These are phyloP conservation scores for Agrostemma githago DNA, from an alignment of 148 eudicot species.

Conservation along the genomic window DNA sequence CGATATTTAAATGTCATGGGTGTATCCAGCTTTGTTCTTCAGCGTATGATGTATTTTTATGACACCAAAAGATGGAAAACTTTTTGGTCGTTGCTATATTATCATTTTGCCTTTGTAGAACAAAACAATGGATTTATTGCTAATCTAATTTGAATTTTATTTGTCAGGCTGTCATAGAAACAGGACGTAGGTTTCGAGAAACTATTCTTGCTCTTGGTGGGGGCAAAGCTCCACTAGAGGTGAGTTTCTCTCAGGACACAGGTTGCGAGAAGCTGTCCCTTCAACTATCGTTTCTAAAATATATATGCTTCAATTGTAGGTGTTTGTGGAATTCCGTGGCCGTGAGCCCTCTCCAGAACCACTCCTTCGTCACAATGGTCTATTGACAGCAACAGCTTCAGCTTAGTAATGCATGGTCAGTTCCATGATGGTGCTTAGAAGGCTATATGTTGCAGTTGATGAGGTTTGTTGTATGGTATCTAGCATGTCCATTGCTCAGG, in stretches of 20 bases:
- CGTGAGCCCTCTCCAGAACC: conserved; percentile 97
- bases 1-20: not conserved
- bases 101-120: not conserved
- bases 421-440: not conserved
- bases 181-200: conserved; percentile 87
- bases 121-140: not conserved
- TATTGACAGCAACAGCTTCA: conserved; percentile 41
- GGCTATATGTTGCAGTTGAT: not conserved
- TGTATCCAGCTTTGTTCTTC: not conserved
- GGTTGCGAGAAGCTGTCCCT: not conserved
- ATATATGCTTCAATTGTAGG: conserved; percentile 36
- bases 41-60: not conserved
- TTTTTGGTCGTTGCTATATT: not conserved
- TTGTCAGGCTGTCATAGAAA: conserved; percentile 75
- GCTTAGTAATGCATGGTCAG: conserved; percentile 13
- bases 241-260: conserved; percentile 20
- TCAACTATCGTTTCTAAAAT: not conserved
- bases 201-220: conserved; percentile 98
- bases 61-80: not conserved
- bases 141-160: conserved; percentile 3
- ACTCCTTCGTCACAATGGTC: conserved; percentile 91
- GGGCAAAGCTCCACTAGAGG: conserved; percentile 89
- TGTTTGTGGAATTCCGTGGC: conserved; percentile 89
- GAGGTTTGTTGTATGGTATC: conserved; percentile 4
- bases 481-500: not conserved